Evolutionary conservation across 2,329 filamentous ascomycete species (phyloP).

Genomic region (Dactylellina sp.): DNA sequence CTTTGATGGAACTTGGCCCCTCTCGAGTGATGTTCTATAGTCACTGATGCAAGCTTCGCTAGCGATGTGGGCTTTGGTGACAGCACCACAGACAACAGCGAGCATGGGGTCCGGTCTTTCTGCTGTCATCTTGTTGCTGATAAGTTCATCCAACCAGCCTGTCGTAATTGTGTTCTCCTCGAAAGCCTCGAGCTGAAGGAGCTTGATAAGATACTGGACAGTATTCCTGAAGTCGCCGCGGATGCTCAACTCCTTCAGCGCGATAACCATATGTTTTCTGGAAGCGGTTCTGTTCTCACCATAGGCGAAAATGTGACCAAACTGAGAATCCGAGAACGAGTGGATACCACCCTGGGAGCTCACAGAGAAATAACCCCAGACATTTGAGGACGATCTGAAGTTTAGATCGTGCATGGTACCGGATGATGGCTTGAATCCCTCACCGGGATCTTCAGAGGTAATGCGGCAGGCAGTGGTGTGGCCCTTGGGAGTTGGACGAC

Average conservation of each 20-base stretch:
- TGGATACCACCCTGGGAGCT: slow-evolving; percentile 96
- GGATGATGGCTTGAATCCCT: slow-evolving; percentile 99
- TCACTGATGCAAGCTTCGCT: slow-evolving; percentile 88
- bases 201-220: slow-evolving; percentile 98
- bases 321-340: slow-evolving; percentile 98
- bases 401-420: slow-evolving; percentile 99
- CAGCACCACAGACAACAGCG: slow-evolving; percentile 93
- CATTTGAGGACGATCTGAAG: slow-evolving; percentile 98
- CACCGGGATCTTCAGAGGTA: slow-evolving; percentile 97
- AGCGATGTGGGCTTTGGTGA: slow-evolving; percentile 93
- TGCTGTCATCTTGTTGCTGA: slow-evolving; percentile 95
- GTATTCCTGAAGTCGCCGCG: slow-evolving; percentile 99
- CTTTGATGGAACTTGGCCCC: slow-evolving; percentile 96
- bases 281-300: slow-evolving; percentile 97
- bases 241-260: slow-evolving; percentile 98
- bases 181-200: slow-evolving; percentile 96
- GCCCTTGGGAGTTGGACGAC: slow-evolving; percentile 90
- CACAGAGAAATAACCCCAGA: slow-evolving; percentile 99
- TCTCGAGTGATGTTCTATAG: slow-evolving; percentile 89
- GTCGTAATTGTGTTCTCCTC: slow-evolving; percentile 99
- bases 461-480: slow-evolving; percentile 99
- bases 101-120: slow-evolving; percentile 94
- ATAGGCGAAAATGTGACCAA: slow-evolving; percentile 99
- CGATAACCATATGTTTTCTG: slow-evolving; percentile 98
- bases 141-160: slow-evolving; percentile 97